phyloP scores from a whole-genome alignment of 768 basidiomycete species.

The Russula abietina region DNA sequence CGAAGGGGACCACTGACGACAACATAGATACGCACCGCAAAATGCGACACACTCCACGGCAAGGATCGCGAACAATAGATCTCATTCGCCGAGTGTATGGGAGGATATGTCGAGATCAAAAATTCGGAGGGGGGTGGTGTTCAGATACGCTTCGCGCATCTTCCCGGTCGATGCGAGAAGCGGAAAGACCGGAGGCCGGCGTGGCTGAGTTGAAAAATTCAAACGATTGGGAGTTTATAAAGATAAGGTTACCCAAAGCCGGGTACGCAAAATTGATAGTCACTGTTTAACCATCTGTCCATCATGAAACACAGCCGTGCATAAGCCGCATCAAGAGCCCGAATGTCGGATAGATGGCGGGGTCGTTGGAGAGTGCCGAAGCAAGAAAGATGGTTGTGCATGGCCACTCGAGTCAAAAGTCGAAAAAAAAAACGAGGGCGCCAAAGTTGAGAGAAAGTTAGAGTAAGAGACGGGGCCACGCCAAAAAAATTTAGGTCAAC shows the following conservation, averaged over 20 bases:
- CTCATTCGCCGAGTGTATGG: conserved; percentile 7
- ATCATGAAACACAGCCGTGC: background rate
- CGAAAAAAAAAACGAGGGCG: background rate
- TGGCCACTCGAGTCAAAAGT: background rate
- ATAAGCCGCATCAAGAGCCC: conserved; percentile 6
- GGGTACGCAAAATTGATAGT: background rate
- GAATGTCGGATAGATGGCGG: conserved; percentile 10
- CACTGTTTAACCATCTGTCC: background rate
- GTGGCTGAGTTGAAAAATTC: conserved; percentile 3
- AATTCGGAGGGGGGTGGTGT: background rate
- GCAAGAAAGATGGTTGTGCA: background rate
- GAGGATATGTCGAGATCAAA: conserved; percentile 4
- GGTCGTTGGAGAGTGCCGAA: background rate
- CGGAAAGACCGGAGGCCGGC: background rate
- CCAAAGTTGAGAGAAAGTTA: background rate
- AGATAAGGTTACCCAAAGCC: background rate
- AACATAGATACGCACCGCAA: conserved; percentile 15
- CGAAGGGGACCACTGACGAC: conserved; percentile 12
- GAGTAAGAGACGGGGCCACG: background rate
- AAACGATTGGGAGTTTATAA: background rate
- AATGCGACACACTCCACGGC: conserved; percentile 4
- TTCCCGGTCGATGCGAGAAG: background rate
- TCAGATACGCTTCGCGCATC: background rate
- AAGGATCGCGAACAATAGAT: background rate
- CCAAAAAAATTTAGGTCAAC: background rate